These are phyloP conservation scores for Suillus weaverae DNA, from an alignment of 768 basidiomycete species.

Conservation along the genomic window DNA sequence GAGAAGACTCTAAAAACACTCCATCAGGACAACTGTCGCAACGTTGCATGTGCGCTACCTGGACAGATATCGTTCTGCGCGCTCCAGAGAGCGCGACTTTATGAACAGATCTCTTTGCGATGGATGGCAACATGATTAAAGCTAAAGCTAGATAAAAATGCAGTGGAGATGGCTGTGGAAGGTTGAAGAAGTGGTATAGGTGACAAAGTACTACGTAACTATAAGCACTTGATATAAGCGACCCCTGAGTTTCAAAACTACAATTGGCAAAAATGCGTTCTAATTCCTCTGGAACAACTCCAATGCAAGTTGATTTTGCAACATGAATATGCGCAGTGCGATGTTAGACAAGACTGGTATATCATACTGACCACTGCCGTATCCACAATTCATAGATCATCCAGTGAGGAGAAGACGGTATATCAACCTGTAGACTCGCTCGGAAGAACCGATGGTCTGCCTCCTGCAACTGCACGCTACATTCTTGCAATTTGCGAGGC, in stretches of 20 bases:
- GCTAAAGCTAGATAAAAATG: background rate
- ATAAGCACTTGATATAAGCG: background rate
- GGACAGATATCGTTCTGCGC: slow-evolving; percentile 59
- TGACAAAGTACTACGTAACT: background rate
- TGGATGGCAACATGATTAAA: slow-evolving; percentile 24
- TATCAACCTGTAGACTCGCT: slow-evolving; percentile 25
- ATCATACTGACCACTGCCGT: slow-evolving; percentile 15
- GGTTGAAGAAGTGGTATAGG: background rate
- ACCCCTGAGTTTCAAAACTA: slow-evolving; percentile 5
- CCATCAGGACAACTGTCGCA: slow-evolving; percentile 29
- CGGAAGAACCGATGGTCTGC: slow-evolving; percentile 30
- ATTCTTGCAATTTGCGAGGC: slow-evolving; percentile 20
- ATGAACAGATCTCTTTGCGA: slow-evolving; percentile 17
- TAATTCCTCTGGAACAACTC: background rate
- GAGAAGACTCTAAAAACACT: slow-evolving; percentile 63
- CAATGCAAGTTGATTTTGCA: background rate
- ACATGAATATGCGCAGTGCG: background rate
- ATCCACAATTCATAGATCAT: slow-evolving; percentile 43
- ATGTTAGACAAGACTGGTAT: background rate
- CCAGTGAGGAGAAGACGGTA: slow-evolving; percentile 31
- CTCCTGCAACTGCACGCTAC: slow-evolving; percentile 22
- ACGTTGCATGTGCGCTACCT: slow-evolving; percentile 42
- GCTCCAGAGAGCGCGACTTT: slow-evolving; percentile 22
- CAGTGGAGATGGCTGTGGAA: background rate
- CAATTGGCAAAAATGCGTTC: background rate